Percentiles rank a stretch among this genome's conserved stretches.
phyloP scores from a whole-genome alignment of 2,329 filamentous ascomycete species.

The Alternaria hordeiaustralica region DNA sequence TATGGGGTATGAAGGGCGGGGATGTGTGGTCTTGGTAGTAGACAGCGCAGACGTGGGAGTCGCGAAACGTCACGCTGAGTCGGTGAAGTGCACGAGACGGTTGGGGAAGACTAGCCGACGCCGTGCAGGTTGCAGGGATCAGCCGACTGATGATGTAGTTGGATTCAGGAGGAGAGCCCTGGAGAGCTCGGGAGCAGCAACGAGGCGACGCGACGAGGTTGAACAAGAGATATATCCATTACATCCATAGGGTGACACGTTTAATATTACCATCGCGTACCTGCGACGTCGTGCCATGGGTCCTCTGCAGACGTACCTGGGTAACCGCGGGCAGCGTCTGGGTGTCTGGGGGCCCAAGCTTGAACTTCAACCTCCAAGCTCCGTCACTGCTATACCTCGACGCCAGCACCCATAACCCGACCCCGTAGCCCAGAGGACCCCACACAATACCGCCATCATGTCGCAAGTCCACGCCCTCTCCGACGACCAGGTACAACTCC shows the following conservation, averaged over 20 bases:
- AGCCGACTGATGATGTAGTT: conserved; percentile 40
- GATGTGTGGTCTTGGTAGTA: background rate
- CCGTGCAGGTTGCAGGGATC: conserved; percentile 33
- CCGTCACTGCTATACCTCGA: conserved; percentile 16
- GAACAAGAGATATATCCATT: background rate
- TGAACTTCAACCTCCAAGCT: conserved; percentile 38
- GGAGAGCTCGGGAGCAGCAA: conserved; percentile 1
- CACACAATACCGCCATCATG: conserved; percentile 66
- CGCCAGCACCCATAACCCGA: conserved; percentile 2
- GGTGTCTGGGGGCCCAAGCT: conserved; percentile 20
- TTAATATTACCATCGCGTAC: background rate
- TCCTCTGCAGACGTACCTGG: background rate
- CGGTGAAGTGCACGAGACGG: conserved; percentile 36
- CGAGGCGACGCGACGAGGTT: background rate
- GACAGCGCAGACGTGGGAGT: background rate
- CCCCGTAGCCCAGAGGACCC: background rate
- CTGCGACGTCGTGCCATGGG: conserved; percentile 7
- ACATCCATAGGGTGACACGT: background rate
- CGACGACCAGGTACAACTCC: conserved; percentile 82
- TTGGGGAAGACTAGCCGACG: conserved; percentile 31
- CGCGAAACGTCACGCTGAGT: conserved; percentile 36
- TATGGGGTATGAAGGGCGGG: background rate
- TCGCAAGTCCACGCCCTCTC: conserved; percentile 93
- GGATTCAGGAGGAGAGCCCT: background rate
- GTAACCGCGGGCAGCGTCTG: conserved; percentile 12